Percentiles rank a stretch among this genome's conserved stretches.
Evolutionary conservation across 2,329 filamentous ascomycete genomes (phyloP).

Genomic region (Epicoccum sorghinum): DNA sequence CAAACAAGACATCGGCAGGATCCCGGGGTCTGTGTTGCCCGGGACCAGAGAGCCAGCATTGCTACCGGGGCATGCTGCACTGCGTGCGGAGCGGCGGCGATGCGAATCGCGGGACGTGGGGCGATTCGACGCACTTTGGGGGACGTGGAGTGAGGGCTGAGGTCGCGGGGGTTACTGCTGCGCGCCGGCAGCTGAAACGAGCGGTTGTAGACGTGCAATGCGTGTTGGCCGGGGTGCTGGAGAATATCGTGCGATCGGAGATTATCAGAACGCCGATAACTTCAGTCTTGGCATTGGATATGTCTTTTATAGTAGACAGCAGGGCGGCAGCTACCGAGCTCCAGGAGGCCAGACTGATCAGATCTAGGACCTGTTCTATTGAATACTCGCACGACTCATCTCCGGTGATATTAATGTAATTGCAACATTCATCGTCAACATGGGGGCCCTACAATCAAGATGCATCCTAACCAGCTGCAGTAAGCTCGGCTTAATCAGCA

Average conservation of each 20-base stretch:
- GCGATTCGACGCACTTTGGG: slow-evolving; percentile 25
- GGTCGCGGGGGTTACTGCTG: neutral
- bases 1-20: slow-evolving; percentile 69
- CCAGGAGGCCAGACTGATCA: neutral
- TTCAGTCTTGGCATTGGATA: slow-evolving; percentile 8
- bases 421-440: neutral
- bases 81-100: slow-evolving; percentile 23
- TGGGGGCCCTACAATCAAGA: neutral
- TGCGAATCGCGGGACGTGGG: slow-evolving; percentile 22
- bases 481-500: slow-evolving; percentile 15
- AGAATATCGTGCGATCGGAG: slow-evolving; percentile 17
- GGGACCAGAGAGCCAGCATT: slow-evolving; percentile 74
- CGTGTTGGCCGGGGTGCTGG: neutral
- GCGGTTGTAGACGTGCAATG: neutral
- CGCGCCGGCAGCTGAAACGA: neutral
- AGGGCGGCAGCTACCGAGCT: neutral
- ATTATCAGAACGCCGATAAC: slow-evolving; percentile 7
- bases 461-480: slow-evolving; percentile 10
- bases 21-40: slow-evolving; percentile 65
- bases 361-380: too few species aligned
- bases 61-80: slow-evolving; percentile 47
- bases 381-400: too few species aligned
- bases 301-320: too few species aligned
- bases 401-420: too few species aligned
- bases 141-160: neutral